Percentiles rank a stretch among this genome's conserved stretches.
phyloP scores from a whole-genome alignment of 2,329 filamentous ascomycete species.

The Beauveria rudraprayagi region DNA sequence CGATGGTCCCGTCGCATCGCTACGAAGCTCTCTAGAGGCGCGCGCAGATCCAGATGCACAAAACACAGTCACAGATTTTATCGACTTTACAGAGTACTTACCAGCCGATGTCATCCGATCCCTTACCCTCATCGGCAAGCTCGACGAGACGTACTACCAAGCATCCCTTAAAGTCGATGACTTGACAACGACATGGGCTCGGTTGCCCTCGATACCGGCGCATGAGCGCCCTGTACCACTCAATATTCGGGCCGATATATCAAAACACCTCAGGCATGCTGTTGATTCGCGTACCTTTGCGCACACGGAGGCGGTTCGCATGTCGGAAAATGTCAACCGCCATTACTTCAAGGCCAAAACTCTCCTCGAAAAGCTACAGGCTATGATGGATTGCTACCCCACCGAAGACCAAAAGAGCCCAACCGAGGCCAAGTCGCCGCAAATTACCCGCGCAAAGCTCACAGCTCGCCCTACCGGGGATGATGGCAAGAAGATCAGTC shows the following conservation, averaged over 20 bases:
- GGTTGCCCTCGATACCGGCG: conserved; percentile 40
- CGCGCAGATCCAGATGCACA: conserved; percentile 59
- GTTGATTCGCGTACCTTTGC: conserved; percentile 49
- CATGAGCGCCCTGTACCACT: conserved; percentile 41
- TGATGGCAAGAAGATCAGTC: conserved; percentile 38
- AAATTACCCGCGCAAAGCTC: conserved; percentile 41
- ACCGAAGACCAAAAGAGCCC: conserved; percentile 45
- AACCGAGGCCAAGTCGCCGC: conserved; percentile 44
- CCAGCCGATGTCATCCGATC: conserved; percentile 60
- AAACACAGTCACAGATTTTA: conserved; percentile 61
- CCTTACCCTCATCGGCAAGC: conserved; percentile 55
- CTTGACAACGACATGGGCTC: conserved; percentile 49
- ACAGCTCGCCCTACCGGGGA: conserved; percentile 35
- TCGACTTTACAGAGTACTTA: conserved; percentile 63
- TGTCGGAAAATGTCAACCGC: conserved; percentile 54
- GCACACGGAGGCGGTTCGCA: conserved; percentile 54
- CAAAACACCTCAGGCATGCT: conserved; percentile 45
- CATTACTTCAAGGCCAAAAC: conserved; percentile 54
- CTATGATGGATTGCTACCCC: conserved; percentile 54
- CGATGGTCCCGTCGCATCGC: conserved; percentile 15
- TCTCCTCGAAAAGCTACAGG: conserved; percentile 50
- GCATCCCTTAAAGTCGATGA: conserved; percentile 48
- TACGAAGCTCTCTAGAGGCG: conserved; percentile 34
- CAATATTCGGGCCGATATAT: conserved; percentile 52
- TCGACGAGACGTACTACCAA: conserved; percentile 51